These are phyloP conservation scores for Forsythia suspensa DNA, from an alignment of 257 asterid species.

Conservation along the genomic window DNA sequence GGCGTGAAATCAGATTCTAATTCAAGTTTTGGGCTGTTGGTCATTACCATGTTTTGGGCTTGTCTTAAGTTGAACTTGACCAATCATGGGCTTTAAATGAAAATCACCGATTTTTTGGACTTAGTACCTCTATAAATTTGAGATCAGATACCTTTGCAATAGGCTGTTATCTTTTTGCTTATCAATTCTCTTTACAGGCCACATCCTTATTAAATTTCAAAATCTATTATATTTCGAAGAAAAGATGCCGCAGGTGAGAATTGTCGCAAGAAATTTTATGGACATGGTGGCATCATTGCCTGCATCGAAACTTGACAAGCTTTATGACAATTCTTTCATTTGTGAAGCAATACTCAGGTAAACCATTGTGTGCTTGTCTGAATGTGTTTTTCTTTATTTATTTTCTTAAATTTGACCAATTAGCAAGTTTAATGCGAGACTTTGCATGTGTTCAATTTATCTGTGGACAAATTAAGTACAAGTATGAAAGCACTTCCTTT, in stretches of 20 bases:
- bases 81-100: not conserved
- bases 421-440: not conserved
- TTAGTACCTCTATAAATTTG: not conserved
- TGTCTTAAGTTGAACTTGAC: not conserved
- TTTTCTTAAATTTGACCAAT: not conserved
- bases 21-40: too few species aligned
- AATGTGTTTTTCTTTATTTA: not conserved
- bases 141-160: not conserved
- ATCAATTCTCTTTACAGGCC: not conserved
- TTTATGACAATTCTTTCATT: slow-evolving; percentile 82
- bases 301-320: slow-evolving; percentile 83
- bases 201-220: not conserved
- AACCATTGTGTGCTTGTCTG: slow-evolving; percentile 6
- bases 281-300: slow-evolving; percentile 99
- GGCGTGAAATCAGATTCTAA: too few species aligned
- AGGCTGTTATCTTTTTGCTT: not conserved
- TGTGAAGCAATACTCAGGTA: slow-evolving; percentile 97
- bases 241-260: slow-evolving; percentile 90
- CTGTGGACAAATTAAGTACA: not conserved
- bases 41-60: not conserved
- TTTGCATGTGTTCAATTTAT: not conserved
- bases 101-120: not conserved
- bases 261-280: slow-evolving; percentile 93
- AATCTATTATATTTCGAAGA: not conserved
- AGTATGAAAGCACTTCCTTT: not conserved